Evolutionary conservation across 139 green algal genomes (phyloP).

Genomic region (Tetradesmus lagerheimii): DNA sequence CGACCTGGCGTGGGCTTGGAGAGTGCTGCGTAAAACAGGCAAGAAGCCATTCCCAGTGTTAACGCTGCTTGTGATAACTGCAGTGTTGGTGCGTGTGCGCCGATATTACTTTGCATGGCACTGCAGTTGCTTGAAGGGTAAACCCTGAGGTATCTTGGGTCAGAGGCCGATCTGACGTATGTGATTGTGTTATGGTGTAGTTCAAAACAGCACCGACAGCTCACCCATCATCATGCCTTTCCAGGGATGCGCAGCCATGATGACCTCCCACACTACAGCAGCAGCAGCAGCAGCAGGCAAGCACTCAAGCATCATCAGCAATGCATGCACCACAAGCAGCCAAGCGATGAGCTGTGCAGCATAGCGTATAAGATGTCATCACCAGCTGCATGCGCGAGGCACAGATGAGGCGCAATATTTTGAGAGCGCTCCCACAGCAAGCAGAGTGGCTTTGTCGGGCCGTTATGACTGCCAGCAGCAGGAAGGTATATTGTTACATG

Average conservation of each 20-base stretch:
- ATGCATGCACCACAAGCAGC: background rate
- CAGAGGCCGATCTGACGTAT: too few species aligned
- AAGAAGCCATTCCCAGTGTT: too few species aligned
- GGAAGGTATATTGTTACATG: background rate
- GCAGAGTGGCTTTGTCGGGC: background rate
- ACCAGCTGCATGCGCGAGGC: background rate
- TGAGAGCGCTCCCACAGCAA: background rate
- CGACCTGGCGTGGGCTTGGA: too few species aligned
- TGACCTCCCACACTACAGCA: slow-evolving; percentile 45
- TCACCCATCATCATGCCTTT: slow-evolving; percentile 44
- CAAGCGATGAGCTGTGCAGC: too few species aligned
- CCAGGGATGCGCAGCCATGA: slow-evolving; percentile 36
- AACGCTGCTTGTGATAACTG: too few species aligned
- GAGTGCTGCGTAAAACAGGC: too few species aligned
- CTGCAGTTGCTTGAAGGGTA: too few species aligned
- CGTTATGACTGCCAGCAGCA: background rate
- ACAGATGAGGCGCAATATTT: background rate
- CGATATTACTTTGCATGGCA: too few species aligned
- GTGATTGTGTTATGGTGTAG: background rate
- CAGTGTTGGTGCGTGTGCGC: too few species aligned
- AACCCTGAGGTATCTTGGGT: too few species aligned
- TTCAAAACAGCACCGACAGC: too few species aligned
- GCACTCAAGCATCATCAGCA: background rate
- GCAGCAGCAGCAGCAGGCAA: background rate
- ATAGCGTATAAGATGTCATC: background rate